phyloP scores from a whole-genome alignment of 1,139 yeast species.

The Cylindricascospora bacillispora region DNA sequence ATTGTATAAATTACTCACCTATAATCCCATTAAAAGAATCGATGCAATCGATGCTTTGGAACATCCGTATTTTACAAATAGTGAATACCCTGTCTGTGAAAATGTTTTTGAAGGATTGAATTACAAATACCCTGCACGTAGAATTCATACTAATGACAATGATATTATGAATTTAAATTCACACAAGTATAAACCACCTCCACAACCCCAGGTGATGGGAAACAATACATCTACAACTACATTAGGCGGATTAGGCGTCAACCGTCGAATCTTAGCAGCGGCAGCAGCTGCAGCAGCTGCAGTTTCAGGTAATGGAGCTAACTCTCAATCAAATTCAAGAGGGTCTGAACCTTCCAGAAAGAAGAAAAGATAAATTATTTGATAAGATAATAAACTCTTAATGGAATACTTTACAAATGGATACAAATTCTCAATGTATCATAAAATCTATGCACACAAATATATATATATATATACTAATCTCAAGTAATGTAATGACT shows the following conservation, averaged over 20 bases:
- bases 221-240: constrained; percentile 14
- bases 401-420: constrained; percentile 3
- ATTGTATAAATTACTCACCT: constrained; percentile 50
- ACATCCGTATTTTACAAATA: constrained; percentile 56
- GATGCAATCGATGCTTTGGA: constrained; percentile 64
- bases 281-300: constrained; percentile 29
- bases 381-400: constrained; percentile 1
- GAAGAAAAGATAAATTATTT: constrained; percentile 17
- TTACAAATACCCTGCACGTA: constrained; percentile 55
- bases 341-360: constrained; percentile 20
- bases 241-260: constrained; percentile 25
- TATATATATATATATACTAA: constrained; percentile 1
- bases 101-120: constrained; percentile 59
- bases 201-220: constrained; percentile 14
- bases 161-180: constrained; percentile 35
- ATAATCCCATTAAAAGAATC: constrained; percentile 72
- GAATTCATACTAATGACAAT: constrained; percentile 67
- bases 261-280: constrained; percentile 25
- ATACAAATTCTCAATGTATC: too few relatives aligned
- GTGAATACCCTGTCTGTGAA: constrained; percentile 49
- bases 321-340: constrained; percentile 10
- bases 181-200: constrained; percentile 12
- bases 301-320: constrained; percentile 20
- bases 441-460: too few relatives aligned
- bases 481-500: constrained; percentile 1